Percentiles rank a stretch among this genome's conserved stretches.
Conservation (phyloP, 164 flowering plant genomes). For the Berberis vulgaris region DNA sequence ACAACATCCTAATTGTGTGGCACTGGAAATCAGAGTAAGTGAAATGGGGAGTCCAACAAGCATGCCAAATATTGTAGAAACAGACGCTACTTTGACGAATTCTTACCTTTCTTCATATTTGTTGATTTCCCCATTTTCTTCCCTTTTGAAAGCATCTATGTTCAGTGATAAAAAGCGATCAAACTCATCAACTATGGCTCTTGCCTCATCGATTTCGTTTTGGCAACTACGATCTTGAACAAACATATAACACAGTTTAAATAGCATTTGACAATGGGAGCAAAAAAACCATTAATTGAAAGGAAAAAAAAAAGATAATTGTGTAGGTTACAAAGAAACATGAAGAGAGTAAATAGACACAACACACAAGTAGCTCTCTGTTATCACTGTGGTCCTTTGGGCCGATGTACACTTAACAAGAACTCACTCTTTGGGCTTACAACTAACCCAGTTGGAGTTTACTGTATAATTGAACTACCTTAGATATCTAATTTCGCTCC, state of each 20-base stretch:
- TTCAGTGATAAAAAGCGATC: constrained; percentile 39
- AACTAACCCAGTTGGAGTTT: too few relatives aligned
- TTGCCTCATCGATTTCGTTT: constrained; percentile 63
- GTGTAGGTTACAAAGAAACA: too few relatives aligned
- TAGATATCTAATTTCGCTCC: too few relatives aligned
- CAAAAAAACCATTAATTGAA: too few relatives aligned
- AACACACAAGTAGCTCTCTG: too few relatives aligned
- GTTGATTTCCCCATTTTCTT: constrained; percentile 23
- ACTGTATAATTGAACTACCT: too few relatives aligned
- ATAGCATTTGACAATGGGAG: background rate
- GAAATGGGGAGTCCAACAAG: constrained; percentile 72
- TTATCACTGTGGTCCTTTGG: too few relatives aligned
- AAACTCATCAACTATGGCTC: constrained; percentile 70
- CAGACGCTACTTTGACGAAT: constrained; percentile 66
- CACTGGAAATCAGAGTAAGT: constrained; percentile 37
- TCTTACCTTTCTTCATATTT: constrained; percentile 63
- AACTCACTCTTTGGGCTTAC: too few relatives aligned
- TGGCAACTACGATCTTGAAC: constrained; percentile 82
- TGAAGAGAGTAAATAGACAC: too few relatives aligned
- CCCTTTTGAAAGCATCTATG: constrained; percentile 8
- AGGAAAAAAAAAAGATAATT: too few relatives aligned
- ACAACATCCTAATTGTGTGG: constrained; percentile 26
- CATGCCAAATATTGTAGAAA: constrained; percentile 68
- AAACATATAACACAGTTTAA: background rate
- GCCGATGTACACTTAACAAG: too few relatives aligned